Base-by-base conservation (phyloP, 1,139 yeast species). In the Taiozyma onychis region DNA sequence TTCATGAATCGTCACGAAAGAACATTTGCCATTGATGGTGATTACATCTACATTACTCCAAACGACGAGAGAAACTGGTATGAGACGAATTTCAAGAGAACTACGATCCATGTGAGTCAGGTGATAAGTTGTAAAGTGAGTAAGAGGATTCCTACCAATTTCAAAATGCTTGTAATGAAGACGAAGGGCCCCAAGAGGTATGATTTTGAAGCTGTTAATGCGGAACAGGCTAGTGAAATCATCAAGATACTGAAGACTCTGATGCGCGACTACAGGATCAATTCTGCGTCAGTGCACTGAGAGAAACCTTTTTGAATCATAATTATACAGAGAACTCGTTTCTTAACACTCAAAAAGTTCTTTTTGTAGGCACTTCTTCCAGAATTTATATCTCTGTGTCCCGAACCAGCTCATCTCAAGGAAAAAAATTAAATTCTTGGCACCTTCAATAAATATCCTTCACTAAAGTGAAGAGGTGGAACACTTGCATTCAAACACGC, bases 1-100 rank as follows among this genome's bases (percentile, higher is more conserved):
- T 85, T 93, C 60, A 80, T 87, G 55, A 82, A 83, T 51, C 78
- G 90, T 48, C 88, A 89, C 54, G 96, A 91, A 57, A 81, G 95
- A 58, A 80, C 90, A 1, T 72, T 93, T 46, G 91, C 95, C 1
- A 80, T 93, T 43, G 98, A 93, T 66, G 98, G 98, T 21, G 97
- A 90, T 61, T 91, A 90, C 63, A 82, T 93, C 16, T 95, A 91
- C 64, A 78, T 93, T 48, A 82, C 91, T 60, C 97, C 98, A 2
- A 86, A 83, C 57, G 88, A 85, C 53, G 82, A 83, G 49, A 79
- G 81, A 58, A 77, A 76, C 44, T 74, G 83, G 78, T 80, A 82
- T 57, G 85, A 83, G 50, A 84, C 86, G 54, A 78, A 78, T 57
- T 80, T 86, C 58, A 91, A 91, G 64, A 91, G 97, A 0, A 83